Conservation (phyloP, 2,329 filamentous ascomycete species). For the Neoascochyta sp. region DNA sequence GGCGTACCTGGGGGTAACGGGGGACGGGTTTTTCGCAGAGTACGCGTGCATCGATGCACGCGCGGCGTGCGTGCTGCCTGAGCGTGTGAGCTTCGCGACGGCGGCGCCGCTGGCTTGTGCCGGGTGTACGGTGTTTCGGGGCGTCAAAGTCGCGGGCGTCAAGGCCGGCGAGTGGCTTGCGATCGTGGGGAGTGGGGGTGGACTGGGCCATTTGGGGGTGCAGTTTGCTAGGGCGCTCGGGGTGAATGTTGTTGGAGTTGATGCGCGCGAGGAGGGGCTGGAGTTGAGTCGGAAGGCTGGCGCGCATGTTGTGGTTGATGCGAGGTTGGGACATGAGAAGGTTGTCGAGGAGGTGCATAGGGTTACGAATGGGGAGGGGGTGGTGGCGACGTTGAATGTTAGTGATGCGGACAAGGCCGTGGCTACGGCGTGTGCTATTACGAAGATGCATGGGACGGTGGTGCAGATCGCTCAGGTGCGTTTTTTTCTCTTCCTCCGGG, state of each 20-base stretch:
- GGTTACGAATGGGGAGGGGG: slow-evolving; percentile 50
- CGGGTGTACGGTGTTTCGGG: slow-evolving; percentile 61
- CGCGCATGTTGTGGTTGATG: slow-evolving; percentile 54
- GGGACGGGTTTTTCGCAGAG: slow-evolving; percentile 53
- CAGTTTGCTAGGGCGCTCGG: slow-evolving; percentile 90
- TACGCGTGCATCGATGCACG: slow-evolving; percentile 17
- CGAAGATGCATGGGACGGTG: slow-evolving; percentile 57
- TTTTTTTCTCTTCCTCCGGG: slow-evolving; percentile 8
- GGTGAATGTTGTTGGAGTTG: slow-evolving; percentile 72
- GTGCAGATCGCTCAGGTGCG: slow-evolving; percentile 56
- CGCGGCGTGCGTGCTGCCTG: slow-evolving; percentile 16
- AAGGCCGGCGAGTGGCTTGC: slow-evolving; percentile 70
- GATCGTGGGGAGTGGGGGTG: slow-evolving; percentile 78
- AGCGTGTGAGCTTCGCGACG: slow-evolving; percentile 16
- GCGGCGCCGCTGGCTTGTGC: slow-evolving; percentile 29
- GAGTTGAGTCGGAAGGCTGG: slow-evolving; percentile 47
- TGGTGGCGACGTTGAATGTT: slow-evolving; percentile 52
- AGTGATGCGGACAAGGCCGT: slow-evolving; percentile 52
- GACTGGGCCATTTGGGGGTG: slow-evolving; percentile 69
- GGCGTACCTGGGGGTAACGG: slow-evolving; percentile 26
- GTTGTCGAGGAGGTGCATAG: slow-evolving; percentile 48
- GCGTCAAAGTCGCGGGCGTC: slow-evolving; percentile 73
- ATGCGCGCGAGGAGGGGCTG: slow-evolving; percentile 66
- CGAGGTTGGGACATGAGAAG: slow-evolving; percentile 46
- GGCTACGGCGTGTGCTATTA: slow-evolving; percentile 53